Percentiles rank a stretch among this genome's conserved stretches.
phyloP scores from a whole-genome alignment of 1,284 basidiomycete genomes.

The Marasmius fiardii region DNA sequence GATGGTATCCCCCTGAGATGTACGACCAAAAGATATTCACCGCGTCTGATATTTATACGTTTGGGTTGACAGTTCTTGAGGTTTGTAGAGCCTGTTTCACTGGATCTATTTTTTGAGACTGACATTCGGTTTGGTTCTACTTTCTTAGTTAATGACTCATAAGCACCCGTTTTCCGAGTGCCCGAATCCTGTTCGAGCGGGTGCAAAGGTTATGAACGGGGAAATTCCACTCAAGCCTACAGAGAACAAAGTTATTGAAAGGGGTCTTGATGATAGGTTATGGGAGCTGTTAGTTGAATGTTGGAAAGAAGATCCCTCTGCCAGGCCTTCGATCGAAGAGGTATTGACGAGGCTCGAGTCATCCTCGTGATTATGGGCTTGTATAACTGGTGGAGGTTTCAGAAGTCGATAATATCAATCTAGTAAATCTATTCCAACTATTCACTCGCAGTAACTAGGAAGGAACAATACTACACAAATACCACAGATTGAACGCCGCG shows the following conservation, averaged over 20 bases:
- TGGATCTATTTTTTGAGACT: background rate
- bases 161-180: conserved; percentile 14
- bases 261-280: conserved; percentile 11
- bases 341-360: conserved; percentile 3
- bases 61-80: conserved; percentile 43
- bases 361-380: too few relatives aligned
- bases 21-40: conserved; percentile 44
- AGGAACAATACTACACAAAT: too few relatives aligned
- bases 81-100: conserved; percentile 24
- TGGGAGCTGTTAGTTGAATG: conserved; percentile 8
- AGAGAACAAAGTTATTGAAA: conserved; percentile 5
- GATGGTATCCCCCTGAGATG: conserved; percentile 56
- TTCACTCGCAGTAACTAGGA: too few relatives aligned
- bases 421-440: too few relatives aligned
- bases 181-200: conserved; percentile 15
- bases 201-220: conserved; percentile 7
- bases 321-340: conserved; percentile 9
- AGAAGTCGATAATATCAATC: too few relatives aligned
- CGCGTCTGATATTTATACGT: conserved; percentile 44
- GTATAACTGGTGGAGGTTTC: too few relatives aligned
- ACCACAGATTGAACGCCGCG: too few relatives aligned
- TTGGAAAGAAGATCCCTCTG: conserved; percentile 2
- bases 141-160: conserved; percentile 12
- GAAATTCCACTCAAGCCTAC: conserved; percentile 6
- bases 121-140: background rate